These are phyloP conservation scores for Blastosporella zonata DNA, from an alignment of 1,284 basidiomycete genomes.

Conservation along the genomic window DNA sequence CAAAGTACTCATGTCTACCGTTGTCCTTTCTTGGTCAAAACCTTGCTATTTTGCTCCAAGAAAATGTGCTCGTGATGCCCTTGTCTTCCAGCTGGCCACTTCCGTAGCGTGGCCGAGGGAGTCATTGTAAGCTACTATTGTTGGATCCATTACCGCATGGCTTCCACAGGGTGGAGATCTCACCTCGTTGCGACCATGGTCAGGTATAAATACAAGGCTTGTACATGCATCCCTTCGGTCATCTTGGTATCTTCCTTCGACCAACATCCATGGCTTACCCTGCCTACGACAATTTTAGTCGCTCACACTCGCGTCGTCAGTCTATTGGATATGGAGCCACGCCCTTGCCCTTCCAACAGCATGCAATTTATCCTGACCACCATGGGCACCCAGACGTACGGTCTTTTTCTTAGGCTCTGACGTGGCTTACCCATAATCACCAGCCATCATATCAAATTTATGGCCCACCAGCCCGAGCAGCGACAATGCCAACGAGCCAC, in stretches of 20 bases:
- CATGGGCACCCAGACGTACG: slow-evolving; percentile 17
- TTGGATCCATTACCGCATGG: slow-evolving; percentile 17
- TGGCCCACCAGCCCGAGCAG: slow-evolving; percentile 23
- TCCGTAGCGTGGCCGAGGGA: slow-evolving; percentile 7
- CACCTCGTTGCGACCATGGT: slow-evolving; percentile 16
- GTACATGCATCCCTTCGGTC: background rate
- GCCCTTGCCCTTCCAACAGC: slow-evolving; percentile 27
- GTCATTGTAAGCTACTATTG: slow-evolving; percentile 11
- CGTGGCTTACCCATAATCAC: too few relatives aligned
- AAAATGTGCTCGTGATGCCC: background rate
- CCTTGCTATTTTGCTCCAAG: background rate
- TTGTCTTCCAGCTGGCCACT: background rate
- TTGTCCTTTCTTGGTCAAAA: background rate
- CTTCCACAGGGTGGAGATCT: slow-evolving; percentile 11
- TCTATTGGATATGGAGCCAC: slow-evolving; percentile 28
- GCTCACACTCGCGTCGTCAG: slow-evolving; percentile 26
- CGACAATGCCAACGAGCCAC: slow-evolving; percentile 30
- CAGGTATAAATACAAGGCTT: slow-evolving; percentile 16
- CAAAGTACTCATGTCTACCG: background rate
- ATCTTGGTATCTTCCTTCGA: slow-evolving; percentile 19
- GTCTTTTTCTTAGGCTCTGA: background rate
- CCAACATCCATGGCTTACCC: slow-evolving; percentile 32
- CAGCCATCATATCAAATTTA: slow-evolving; percentile 20
- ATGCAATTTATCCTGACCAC: slow-evolving; percentile 20
- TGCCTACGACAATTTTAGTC: slow-evolving; percentile 33